Percentiles rank a stretch among this genome's conserved stretches.
Conservation (phyloP, 257 asterid species). For the Echites panduratus region DNA sequence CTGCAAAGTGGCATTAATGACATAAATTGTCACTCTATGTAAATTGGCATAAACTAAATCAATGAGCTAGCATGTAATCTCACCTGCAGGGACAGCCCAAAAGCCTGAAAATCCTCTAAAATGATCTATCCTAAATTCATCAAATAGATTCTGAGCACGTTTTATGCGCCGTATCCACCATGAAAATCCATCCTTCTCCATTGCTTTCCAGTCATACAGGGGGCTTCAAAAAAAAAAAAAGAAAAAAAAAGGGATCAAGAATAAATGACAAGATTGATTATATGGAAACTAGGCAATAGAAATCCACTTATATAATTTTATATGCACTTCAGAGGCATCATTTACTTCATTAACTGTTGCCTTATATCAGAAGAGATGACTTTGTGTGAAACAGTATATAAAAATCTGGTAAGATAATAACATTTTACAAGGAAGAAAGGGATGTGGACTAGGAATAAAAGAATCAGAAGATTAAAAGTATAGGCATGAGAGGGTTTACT, state of each 20-base stretch:
- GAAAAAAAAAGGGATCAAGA: too few species aligned
- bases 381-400: neutral
- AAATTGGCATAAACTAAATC: constrained; percentile 13
- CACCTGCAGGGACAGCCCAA: constrained; percentile 99
- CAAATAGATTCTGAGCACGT: constrained; percentile 85
- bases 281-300: neutral
- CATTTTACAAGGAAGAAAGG: neutral
- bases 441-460: neutral
- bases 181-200: constrained; percentile 82
- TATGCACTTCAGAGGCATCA: neutral
- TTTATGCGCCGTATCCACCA: constrained; percentile 88
- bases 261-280: constrained; percentile 17
- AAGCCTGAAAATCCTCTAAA: constrained; percentile 98
- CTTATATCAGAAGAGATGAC: neutral
- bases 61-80: constrained; percentile 21
- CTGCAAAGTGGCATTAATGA: constrained; percentile 37
- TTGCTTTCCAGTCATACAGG: constrained; percentile 90
- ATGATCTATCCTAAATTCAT: constrained; percentile 95
- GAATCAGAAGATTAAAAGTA: neutral
- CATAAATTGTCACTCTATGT: constrained; percentile 12
- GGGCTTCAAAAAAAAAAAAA: constrained; percentile 60
- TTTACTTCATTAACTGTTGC: neutral
- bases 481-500: too few species aligned
- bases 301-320: neutral
- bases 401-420: neutral